phyloP scores from a whole-genome alignment of 495 filamentous ascomycete genomes.

The Sphaerosporella brunnea region DNA sequence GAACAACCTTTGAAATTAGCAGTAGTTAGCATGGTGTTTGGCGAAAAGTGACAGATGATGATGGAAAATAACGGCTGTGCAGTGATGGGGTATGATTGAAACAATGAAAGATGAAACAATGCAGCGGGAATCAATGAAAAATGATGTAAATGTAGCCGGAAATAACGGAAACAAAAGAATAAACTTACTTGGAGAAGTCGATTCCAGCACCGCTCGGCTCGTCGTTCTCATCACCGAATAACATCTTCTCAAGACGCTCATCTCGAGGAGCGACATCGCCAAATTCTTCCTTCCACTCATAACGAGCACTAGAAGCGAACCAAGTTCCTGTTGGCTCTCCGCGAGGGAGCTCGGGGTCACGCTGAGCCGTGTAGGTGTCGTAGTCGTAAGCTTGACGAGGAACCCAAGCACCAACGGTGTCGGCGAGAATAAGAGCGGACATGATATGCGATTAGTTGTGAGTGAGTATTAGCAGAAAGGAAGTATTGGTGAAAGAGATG shows the following conservation, averaged over 20 bases:
- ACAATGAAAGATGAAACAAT: no score
- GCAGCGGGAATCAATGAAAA: no score
- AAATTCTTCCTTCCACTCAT: conserved; percentile 71
- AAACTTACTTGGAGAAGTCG: conserved; percentile 32
- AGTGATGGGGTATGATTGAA: no score
- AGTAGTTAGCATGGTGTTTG: no score
- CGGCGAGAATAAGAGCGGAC: no score
- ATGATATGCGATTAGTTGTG: no score
- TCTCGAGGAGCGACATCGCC: conserved; percentile 65
- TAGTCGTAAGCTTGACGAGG: conserved; percentile 38
- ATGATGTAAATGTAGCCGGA: no score
- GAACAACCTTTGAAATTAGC: conserved; percentile 37
- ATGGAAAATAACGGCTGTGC: no score
- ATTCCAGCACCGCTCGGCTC: conserved; percentile 28
- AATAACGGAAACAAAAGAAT: conserved; percentile 11
- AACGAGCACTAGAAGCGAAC: conserved; percentile 43
- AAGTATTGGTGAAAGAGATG: no score
- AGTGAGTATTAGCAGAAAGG: no score
- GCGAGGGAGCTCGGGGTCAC: conserved; percentile 20
- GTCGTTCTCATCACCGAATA: conserved; percentile 42
- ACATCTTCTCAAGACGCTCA: conserved; percentile 46
- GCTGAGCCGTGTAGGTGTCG: conserved; percentile 31
- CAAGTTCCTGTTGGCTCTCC: conserved; percentile 28
- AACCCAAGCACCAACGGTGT: conserved; percentile 33
- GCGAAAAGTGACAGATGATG: no score